Conservation (phyloP, 768 basidiomycete genomes). For the Lactarius akahatsu region DNA sequence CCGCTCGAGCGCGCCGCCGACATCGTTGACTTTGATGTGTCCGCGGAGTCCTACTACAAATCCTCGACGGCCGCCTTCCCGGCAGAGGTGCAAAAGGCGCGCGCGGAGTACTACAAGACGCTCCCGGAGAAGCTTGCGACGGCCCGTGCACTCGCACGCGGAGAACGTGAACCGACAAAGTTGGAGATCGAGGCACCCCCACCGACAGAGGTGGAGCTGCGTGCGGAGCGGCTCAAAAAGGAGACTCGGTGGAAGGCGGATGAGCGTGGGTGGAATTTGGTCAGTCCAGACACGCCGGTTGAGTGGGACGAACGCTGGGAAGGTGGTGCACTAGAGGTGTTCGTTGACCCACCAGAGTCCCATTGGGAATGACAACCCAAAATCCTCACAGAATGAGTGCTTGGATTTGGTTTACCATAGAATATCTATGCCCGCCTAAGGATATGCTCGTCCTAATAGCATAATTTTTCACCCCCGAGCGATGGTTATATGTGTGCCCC, state of each 20-base stretch:
- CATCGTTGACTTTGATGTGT: conserved; percentile 66
- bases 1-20: conserved; percentile 53
- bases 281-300: conserved; percentile 60
- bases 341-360: conserved; percentile 43
- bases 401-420: background rate
- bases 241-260: conserved; percentile 85
- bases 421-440: conserved; percentile 1
- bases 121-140: conserved; percentile 64
- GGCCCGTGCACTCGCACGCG: conserved; percentile 73
- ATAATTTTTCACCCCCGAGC: background rate
- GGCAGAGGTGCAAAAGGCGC: conserved; percentile 61
- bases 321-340: conserved; percentile 57
- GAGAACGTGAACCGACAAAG: conserved; percentile 80
- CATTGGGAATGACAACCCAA: conserved; percentile 4
- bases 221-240: conserved; percentile 85
- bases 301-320: conserved; percentile 78
- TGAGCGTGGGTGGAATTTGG: conserved; percentile 73
- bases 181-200: conserved; percentile 78
- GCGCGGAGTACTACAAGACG: conserved; percentile 72
- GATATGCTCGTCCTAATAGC: conserved; percentile 13
- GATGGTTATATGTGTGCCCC: background rate
- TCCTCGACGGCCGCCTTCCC: conserved; percentile 54
- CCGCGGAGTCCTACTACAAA: conserved; percentile 67
- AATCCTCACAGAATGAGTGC: background rate
- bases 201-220: conserved; percentile 83